Evolutionary conservation across 768 basidiomycete species (phyloP), one percentile per base, ranked within the genome.

Genomic region (Brasilioporus rufonigricans): DNA sequence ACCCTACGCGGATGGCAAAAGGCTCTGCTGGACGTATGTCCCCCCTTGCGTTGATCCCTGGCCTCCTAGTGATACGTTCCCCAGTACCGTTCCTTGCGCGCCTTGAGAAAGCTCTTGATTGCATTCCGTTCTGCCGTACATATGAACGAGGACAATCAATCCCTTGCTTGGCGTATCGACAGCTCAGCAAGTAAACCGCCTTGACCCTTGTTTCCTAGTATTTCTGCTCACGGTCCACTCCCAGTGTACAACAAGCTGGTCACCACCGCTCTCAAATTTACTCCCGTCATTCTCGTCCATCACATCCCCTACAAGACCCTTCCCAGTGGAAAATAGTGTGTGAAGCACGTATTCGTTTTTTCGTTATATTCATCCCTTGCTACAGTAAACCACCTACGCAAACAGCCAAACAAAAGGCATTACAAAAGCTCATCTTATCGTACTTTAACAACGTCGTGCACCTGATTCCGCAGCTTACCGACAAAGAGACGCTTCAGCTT

Each of bases 171-270:
- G 87, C 82, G 81, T 48, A 93, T 98, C 49, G 89, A 96, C 62
- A 89, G 77, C 66, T 79, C 94, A 1, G 74, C 81, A 48, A 53
- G 80, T 63, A 53, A 39, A 32, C 8, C 18, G 12, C 36, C 6
- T 40, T 1, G 21, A 19, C 21, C 12, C 23, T 44, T n/a, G 18
- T 46, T 23, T 5, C 18, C 16, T 35, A 6, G 11, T 5, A 24
- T 33, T 29, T 0, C 1, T 27, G n/a, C 57, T 59, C 14, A 63
- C 26, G 8, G 18, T 12, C 5, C 1, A 14, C 41, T 19, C 29
- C 18, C 35, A 96, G 94, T 98, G n/a, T 98, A 95, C 75, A 88
- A 87, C 76, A 97, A 98, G 74, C 80, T 98, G 21, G 77, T 99
- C 41, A 82, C 82, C 12, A 96, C 95, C 1, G 75, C 93, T 2